Evolutionary conservation across 805 yeast species (phyloP).

Genomic region (Candida insectorum): DNA sequence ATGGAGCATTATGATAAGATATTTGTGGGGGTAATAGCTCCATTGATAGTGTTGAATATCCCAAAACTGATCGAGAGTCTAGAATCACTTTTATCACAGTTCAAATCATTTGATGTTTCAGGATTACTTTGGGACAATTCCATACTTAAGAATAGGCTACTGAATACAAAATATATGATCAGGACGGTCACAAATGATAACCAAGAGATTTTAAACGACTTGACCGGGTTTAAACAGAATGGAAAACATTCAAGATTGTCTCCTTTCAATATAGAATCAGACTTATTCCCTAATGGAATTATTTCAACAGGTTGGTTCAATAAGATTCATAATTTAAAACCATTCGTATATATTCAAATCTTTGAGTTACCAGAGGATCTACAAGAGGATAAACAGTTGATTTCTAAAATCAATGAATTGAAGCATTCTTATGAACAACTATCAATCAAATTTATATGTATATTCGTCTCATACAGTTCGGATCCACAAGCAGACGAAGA

Average conservation of each 20-base stretch:
- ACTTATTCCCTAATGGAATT: constrained; percentile 27
- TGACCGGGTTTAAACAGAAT: neutral
- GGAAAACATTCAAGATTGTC: constrained; percentile 28
- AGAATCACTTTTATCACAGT: neutral
- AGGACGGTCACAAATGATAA: constrained; percentile 9
- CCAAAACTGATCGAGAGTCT: constrained; percentile 4
- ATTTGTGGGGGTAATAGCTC: constrained; percentile 33
- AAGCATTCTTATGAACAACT: constrained; percentile 11
- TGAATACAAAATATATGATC: constrained; percentile 29
- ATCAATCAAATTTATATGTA: constrained; percentile 19
- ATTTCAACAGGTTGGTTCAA: constrained; percentile 32
- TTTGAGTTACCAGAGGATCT: constrained; percentile 14
- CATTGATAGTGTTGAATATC: constrained; percentile 20
- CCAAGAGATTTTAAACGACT: constrained; percentile 1
- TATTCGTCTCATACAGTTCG: constrained; percentile 17
- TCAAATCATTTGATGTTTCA: constrained; percentile 3
- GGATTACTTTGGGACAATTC: constrained; percentile 36
- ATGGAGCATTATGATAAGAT: constrained; percentile 33
- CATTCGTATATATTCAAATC: constrained; percentile 28
- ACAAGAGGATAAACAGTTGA: constrained; percentile 14
- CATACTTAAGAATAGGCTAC: constrained; percentile 33
- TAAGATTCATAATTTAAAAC: constrained; percentile 28
- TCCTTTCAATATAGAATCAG: constrained; percentile 33
- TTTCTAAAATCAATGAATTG: constrained; percentile 13
- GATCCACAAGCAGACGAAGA: constrained; percentile 16